phyloP scores from a whole-genome alignment of 257 asterid species.

The Solanum lycopersicoides region DNA sequence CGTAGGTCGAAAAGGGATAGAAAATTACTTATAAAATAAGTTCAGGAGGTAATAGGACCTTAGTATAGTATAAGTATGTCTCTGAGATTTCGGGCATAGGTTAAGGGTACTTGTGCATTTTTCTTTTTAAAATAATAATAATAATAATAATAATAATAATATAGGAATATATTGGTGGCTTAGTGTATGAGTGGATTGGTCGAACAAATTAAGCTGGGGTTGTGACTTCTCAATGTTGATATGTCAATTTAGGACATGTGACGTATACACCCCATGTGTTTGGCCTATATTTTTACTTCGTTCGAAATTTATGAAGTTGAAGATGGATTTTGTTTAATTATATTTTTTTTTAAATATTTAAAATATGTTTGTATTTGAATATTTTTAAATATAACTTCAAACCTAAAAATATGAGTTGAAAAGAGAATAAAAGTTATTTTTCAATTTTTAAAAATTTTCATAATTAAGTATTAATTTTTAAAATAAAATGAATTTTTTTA shows the following conservation, averaged over 20 bases:
- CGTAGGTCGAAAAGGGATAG: too few species aligned
- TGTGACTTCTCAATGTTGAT: neutral
- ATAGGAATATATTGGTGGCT: neutral
- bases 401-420: neutral
- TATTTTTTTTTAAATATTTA: neutral
- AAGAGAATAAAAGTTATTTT: neutral
- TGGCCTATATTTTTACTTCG: neutral
- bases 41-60: too few species aligned
- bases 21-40: too few species aligned
- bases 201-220: neutral
- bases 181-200: neutral
- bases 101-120: too few species aligned
- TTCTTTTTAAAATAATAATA: too few species aligned
- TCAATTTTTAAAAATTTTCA: neutral
- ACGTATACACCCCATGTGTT: neutral
- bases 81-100: too few species aligned
- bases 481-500: neutral
- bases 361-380: neutral
- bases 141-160: neutral
- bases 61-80: too few species aligned
- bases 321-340: neutral
- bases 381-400: neutral
- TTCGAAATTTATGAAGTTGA: neutral
- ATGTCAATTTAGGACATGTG: neutral
- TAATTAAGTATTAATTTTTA: neutral